A percentile compares a stretch with the other conserved stretches of the same genome.
These are phyloP conservation scores for Spergularia marina DNA, from an alignment of 148 eudicot species.

Conservation along the genomic window DNA sequence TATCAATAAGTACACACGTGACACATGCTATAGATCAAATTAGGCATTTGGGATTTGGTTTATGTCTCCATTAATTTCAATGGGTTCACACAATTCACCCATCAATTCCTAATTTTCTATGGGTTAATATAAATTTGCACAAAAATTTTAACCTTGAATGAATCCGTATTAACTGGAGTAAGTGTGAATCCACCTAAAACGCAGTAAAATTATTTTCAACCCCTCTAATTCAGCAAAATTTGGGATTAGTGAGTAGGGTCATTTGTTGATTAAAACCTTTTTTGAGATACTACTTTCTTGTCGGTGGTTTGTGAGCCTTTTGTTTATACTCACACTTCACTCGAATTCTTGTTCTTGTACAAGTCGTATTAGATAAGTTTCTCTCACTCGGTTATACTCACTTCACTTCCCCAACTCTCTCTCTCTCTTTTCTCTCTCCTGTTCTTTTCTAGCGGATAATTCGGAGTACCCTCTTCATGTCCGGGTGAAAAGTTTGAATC, in stretches of 20 bases:
- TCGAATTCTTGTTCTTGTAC: neutral
- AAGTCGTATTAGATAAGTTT: neutral
- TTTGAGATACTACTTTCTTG: constrained; percentile 4
- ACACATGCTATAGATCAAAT: too few species aligned
- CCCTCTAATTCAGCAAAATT: neutral
- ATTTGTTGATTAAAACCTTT: neutral
- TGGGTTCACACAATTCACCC: too few species aligned
- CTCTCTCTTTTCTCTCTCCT: constrained; percentile 1
- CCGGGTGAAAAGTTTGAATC: constrained; percentile 22
- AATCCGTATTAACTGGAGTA: too few species aligned
- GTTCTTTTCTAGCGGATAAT: constrained; percentile 21
- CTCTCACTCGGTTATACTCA: neutral
- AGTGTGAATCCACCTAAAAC: neutral
- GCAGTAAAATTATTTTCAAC: neutral
- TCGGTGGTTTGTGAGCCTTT: constrained; percentile 24
- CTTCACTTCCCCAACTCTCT: neutral
- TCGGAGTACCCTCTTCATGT: constrained; percentile 28
- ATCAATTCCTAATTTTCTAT: neutral
- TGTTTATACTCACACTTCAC: neutral
- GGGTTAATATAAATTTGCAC: neutral
- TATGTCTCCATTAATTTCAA: too few species aligned
- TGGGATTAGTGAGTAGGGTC: neutral
- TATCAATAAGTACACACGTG: too few species aligned
- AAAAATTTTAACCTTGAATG: neutral
- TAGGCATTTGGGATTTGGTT: too few species aligned